Base-by-base conservation (phyloP, 352 stramenopile genomes). In the Phytophthora pistaciae region DNA sequence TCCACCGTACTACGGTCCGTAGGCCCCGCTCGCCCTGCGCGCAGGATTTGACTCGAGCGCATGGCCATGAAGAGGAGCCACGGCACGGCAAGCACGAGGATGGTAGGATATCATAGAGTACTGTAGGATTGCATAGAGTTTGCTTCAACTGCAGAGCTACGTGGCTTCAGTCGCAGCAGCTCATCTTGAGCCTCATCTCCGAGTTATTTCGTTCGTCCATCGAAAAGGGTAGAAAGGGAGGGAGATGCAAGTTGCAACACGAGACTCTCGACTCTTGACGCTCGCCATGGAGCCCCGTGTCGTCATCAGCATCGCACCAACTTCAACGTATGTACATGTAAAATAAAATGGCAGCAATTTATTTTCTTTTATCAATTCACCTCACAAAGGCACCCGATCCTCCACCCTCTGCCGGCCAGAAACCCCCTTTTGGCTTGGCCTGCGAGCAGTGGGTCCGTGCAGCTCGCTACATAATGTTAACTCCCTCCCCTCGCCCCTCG, bases 301-400 rank as follows among this genome's bases (percentile, higher is more conserved):
- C 36, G 36, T 44, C 36, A 44, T n/a, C 38, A 36, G 29, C 29
- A 29, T 42, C 36, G 11, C 52, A 63, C n/a, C 27, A 64, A 29
- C 52, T 66, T 66, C 38, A 77, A 48, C 52, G 63, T 72, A 68
- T n/a, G n/a, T n/a, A n/a, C n/a, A n/a, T n/a, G n/a, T n/a, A 65
- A 79, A 70, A 29, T n/a, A 52, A 54, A 50, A 54, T 54, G 46
- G 20, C 46, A 50, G 54, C 44, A 77, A 74, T 74, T 68, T 70
- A 36, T 69, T 77, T 70, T 68, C 10, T 55, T 68, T 74, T 75
- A 77, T 77, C 73, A 77, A 75, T 75, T 63, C 63, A 72, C 57
- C 65, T 58, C 60, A 67, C 50, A 66, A 70, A 68, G 61, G 60
- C 38, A 53, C 61, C 56, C 46, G 23, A 44, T 64, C 42, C 50